Percentiles rank a stretch among this genome's conserved stretches.
These are phyloP conservation scores for Pythium pectinolyticum DNA, from an alignment of 352 stramenopile species.

Conservation along the genomic window DNA sequence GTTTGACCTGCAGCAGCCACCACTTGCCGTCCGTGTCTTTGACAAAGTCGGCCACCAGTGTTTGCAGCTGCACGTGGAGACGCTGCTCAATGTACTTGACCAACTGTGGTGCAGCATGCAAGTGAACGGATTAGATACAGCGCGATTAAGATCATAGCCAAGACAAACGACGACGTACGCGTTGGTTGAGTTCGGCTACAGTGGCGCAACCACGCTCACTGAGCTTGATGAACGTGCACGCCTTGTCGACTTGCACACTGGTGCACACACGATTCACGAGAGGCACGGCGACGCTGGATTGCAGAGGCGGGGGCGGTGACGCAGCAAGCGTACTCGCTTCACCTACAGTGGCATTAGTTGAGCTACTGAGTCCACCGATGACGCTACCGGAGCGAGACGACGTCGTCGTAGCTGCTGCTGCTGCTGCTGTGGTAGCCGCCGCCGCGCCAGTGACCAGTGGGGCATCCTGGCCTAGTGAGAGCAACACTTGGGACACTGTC, in stretches of 20 bases:
- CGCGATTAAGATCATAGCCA: not conserved
- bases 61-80: conserved; percentile 60
- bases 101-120: conserved; percentile 41
- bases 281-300: conserved; percentile 17
- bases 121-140: not conserved
- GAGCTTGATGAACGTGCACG: conserved; percentile 80
- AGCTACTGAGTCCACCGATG: not conserved
- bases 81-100: conserved; percentile 73
- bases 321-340: not conserved
- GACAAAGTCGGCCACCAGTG: conserved; percentile 65
- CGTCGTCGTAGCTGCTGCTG: not conserved
- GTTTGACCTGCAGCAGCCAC: conserved; percentile 83
- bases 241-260: conserved; percentile 58
- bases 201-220: conserved; percentile 65
- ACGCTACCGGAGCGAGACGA: conserved; percentile 6
- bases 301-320: not conserved
- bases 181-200: conserved; percentile 67
- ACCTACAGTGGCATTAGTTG: not conserved
- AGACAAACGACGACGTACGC: conserved; percentile 35
- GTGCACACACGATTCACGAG: conserved; percentile 63
- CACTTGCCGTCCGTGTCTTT: conserved; percentile 68
- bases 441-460: not conserved
- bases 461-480: conserved; percentile 20
- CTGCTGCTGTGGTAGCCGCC: not conserved
- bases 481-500: conserved; percentile 28